Evolutionary conservation across 2,329 filamentous ascomycete genomes (phyloP).

Genomic region (Trichoderma endophyticum): DNA sequence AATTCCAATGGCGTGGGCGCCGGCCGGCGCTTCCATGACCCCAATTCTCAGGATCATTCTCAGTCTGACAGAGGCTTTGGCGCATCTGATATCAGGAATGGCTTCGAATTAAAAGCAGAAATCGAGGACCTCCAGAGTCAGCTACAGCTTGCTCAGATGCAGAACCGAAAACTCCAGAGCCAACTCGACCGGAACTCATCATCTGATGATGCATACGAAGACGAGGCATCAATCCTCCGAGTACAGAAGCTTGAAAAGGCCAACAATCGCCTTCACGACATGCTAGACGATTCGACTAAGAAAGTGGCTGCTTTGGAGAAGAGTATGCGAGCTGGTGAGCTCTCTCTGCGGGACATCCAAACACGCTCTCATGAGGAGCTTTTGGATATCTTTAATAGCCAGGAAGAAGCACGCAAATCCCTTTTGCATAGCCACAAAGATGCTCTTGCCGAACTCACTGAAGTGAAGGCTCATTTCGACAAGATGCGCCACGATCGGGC

Average conservation of each 20-base stretch:
- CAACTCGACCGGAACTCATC: constrained; percentile 72
- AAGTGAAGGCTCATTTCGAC: constrained; percentile 84
- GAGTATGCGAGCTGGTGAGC: constrained; percentile 78
- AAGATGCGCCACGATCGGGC: constrained; percentile 79
- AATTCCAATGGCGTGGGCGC: constrained; percentile 77
- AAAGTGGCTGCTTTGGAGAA: constrained; percentile 89
- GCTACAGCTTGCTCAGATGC: constrained; percentile 90
- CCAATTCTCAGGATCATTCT: constrained; percentile 66
- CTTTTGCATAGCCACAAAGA: constrained; percentile 83
- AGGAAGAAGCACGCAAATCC: constrained; percentile 82
- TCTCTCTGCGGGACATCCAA: constrained; percentile 87
- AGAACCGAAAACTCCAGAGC: constrained; percentile 86
- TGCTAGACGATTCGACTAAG: constrained; percentile 89
- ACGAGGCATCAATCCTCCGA: constrained; percentile 74
- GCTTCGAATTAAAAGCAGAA: constrained; percentile 87
- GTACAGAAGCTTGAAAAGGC: constrained; percentile 90
- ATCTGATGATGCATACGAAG: constrained; percentile 61
- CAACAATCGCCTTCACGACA: constrained; percentile 86
- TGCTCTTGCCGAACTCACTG: constrained; percentile 77
- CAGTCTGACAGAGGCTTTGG: constrained; percentile 82
- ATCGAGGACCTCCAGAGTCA: constrained; percentile 92
- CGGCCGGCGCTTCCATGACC: constrained; percentile 65
- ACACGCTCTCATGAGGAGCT: constrained; percentile 93
- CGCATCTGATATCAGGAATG: constrained; percentile 77
- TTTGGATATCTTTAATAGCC: constrained; percentile 85